Evolutionary conservation across 1,139 yeast genomes (phyloP), one percentile per base, ranked within the genome.

Genomic region (Zygosaccharomyces pseudobailii): DNA sequence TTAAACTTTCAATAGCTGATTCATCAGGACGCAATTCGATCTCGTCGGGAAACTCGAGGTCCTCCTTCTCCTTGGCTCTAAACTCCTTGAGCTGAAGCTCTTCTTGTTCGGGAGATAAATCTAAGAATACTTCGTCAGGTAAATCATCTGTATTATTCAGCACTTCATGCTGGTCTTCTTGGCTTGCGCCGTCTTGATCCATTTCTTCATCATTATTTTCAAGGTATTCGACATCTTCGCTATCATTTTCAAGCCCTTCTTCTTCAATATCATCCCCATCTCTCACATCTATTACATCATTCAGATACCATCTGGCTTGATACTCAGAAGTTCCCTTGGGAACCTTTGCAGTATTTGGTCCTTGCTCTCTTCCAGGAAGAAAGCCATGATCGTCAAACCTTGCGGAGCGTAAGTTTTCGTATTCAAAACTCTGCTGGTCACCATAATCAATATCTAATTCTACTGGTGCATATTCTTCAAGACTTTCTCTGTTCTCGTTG

Each of bases 41-140:
- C 69, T 94, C 98, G 69, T 94, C 99, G 0, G 98, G 97, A 72
- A 89, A 92, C 58, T 92, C 96, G 38, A 82, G 75, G 63, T 92
- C 97, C 43, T 89, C 97, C 52, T 78, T 78, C 54, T 84, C 96
- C 49, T 79, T 69, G 37, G 75, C 74, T 61, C 95, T 79, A 69
- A 74, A 88, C 58, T 76, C 80, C 47, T 76, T 71, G 54, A 89
- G 72, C 66, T 89, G 97, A 57, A 81, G 76, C 54, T 79, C 81
- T 67, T 89, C 97, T 59, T 89, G 96, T 56, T 87, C 96, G 19
- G 84, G 82, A 2, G 86, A 72, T 46, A 88, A 71, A 42, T 88
- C 96, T 46, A 82, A 79, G 63, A 82, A 84, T 75, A 76, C 75
- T 52, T 83, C 92, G 31, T 77, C 67, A 62, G 64, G 72, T 43